These are phyloP conservation scores for Oryza glumipatula DNA, from an alignment of 176 grass and related monocot genomes.

Conservation along the genomic window DNA sequence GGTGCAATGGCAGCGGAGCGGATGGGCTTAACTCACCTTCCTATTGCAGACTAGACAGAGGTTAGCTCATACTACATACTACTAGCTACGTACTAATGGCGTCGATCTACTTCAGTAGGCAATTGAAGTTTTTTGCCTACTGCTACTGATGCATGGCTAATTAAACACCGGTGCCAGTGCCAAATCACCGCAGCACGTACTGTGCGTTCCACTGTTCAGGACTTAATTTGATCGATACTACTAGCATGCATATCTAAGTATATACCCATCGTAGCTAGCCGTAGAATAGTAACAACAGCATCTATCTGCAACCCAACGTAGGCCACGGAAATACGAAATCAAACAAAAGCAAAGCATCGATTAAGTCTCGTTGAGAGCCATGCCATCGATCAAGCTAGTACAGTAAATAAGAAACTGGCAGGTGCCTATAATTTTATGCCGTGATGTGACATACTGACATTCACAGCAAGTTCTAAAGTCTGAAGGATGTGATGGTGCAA, in stretches of 20 bases:
- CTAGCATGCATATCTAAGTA: background rate
- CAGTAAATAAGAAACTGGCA: background rate
- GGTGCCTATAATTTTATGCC: slow-evolving; percentile 1
- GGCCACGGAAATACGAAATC: background rate
- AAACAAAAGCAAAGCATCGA: background rate
- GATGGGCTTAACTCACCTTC: background rate
- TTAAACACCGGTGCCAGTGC: slow-evolving; percentile 23
- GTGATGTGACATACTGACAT: slow-evolving; percentile 18
- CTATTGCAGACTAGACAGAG: slow-evolving; percentile 29
- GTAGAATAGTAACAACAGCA: background rate
- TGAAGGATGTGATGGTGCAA: no score
- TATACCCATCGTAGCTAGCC: background rate
- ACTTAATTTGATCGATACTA: background rate
- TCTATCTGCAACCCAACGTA: background rate
- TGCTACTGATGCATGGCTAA: slow-evolving; percentile 7
- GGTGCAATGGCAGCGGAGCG: slow-evolving; percentile 11
- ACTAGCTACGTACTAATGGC: slow-evolving; percentile 10
- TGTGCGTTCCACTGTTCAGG: background rate
- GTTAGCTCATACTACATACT: background rate
- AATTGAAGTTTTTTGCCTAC: slow-evolving; percentile 32
- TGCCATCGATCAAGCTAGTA: background rate
- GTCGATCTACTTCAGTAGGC: slow-evolving; percentile 40
- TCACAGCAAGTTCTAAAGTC: background rate
- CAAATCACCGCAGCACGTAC: slow-evolving; percentile 17
- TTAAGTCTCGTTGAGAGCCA: background rate